Percentiles rank a stretch among this genome's conserved stretches.
These are phyloP conservation scores for Sphenostylis stenocarpa DNA, from an alignment of 306 rosid genomes.

Conservation along the genomic window DNA sequence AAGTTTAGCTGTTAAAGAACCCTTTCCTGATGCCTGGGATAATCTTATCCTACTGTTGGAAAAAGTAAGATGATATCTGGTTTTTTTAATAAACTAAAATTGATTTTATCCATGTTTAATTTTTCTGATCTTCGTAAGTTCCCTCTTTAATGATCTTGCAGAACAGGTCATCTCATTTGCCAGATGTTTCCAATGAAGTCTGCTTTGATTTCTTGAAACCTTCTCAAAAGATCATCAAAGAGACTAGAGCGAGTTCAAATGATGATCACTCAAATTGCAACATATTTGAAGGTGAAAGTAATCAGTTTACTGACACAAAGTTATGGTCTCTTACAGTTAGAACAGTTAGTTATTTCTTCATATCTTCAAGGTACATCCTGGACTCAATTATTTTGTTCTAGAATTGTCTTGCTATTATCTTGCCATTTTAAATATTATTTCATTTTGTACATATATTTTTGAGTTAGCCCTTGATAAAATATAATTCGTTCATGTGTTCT, in stretches of 20 bases:
- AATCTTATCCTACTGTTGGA: slow-evolving; percentile 66
- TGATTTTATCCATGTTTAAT: neutral
- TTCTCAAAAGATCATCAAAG: slow-evolving; percentile 33
- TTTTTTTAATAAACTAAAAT: neutral
- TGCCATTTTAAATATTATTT: neutral
- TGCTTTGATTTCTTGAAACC: slow-evolving; percentile 57
- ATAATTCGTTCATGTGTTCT: neutral
- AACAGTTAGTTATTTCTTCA: slow-evolving; percentile 58
- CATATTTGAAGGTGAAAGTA: slow-evolving; percentile 24
- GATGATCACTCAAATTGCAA: slow-evolving; percentile 24
- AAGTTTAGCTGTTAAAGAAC: slow-evolving; percentile 73
- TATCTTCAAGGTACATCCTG: slow-evolving; percentile 58
- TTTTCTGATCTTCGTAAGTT: neutral
- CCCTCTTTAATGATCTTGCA: slow-evolving; percentile 39
- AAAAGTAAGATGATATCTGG: slow-evolving; percentile 42
- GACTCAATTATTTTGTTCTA: neutral
- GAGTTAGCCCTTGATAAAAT: neutral
- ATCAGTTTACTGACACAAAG: slow-evolving; percentile 23
- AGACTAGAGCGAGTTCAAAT: neutral
- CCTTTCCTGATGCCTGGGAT: slow-evolving; percentile 72
- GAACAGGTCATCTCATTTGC: slow-evolving; percentile 59
- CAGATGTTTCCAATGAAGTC: slow-evolving; percentile 31
- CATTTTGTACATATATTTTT: neutral
- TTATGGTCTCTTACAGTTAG: slow-evolving; percentile 61
- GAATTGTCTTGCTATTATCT: neutral